Evolutionary conservation across 2,329 filamentous ascomycete species (phyloP).

Genomic region (Fusarium longipes): DNA sequence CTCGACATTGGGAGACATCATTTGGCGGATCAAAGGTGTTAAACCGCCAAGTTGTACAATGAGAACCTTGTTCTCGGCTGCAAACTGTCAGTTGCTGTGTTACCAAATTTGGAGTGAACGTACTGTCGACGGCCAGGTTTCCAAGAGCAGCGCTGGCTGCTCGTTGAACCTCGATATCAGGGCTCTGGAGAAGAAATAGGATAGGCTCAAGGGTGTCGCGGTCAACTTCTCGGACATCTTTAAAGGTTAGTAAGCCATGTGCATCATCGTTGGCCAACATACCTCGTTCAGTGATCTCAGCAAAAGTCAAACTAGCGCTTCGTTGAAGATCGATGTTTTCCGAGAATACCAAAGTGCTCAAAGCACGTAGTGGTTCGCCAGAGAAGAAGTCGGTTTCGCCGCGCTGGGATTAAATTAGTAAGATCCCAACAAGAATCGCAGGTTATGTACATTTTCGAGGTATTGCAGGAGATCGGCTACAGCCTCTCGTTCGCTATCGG

Average conservation of each 20-base stretch:
- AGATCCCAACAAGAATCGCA: not conserved
- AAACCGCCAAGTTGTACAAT: slow-evolving; percentile 94
- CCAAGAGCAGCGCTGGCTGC: slow-evolving; percentile 95
- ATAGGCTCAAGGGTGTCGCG: slow-evolving; percentile 96
- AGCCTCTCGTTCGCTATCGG: slow-evolving; percentile 95
- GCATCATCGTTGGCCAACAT: slow-evolving; percentile 45
- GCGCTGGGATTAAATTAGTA: slow-evolving; percentile 69
- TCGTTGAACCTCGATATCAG: slow-evolving; percentile 96
- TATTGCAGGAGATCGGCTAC: slow-evolving; percentile 95
- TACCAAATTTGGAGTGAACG: slow-evolving; percentile 45
- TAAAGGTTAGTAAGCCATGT: slow-evolving; percentile 23
- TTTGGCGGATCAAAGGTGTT: slow-evolving; percentile 92
- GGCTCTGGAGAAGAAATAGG: slow-evolving; percentile 91
- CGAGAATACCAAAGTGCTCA: slow-evolving; percentile 97
- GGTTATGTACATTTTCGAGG: slow-evolving; percentile 86
- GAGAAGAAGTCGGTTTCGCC: slow-evolving; percentile 98
- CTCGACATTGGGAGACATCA: slow-evolving; percentile 98
- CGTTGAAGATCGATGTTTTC: slow-evolving; percentile 98
- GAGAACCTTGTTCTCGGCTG: slow-evolving; percentile 96
- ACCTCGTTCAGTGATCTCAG: slow-evolving; percentile 99
- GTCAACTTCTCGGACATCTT: slow-evolving; percentile 97
- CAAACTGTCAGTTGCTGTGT: slow-evolving; percentile 54
- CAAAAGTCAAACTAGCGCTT: slow-evolving; percentile 97
- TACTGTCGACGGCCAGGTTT: slow-evolving; percentile 97
- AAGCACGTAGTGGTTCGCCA: slow-evolving; percentile 89